Evolutionary conservation across 352 stramenopile species (phyloP), one percentile per base, ranked within the genome.

Genomic region (Pythium rhizo-oryzae): DNA sequence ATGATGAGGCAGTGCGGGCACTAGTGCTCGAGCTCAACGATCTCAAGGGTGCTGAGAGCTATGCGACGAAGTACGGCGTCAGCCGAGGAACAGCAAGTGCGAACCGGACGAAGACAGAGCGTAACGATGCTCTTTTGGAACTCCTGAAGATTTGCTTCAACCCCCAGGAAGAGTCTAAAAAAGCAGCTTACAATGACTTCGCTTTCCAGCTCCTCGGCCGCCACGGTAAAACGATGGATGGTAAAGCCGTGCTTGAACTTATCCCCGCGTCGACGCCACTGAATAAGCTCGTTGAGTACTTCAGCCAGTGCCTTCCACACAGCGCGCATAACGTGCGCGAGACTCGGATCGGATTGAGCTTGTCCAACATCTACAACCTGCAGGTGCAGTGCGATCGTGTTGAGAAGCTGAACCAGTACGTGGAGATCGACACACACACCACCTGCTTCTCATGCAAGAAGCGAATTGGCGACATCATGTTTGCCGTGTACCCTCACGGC

Each of bases 301-400:
- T 96, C 56, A 90, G 82, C 21, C 85, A 94, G 65, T 77, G 81
- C 13, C 74, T 96, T 57, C 88, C 88, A 13, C 74, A 93, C 59
- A 93, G 84, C 56, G 85, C 86, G 4, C 88, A 96, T 69, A 90
- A 94, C n/a, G 87, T 92, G 25, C 86, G 88, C 19, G 88, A 96
- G 59, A 85, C 82, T 60, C 88, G 79, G 61, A 90, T 96, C 33
- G 79, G 81, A 11, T 88, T 92, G 72, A 92, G 83, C 56, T 62
- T 96, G 62, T 94, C 85, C 50, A 96, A 96, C 75, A 85, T 96
- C 33, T 96, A 94, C 81, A 96, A 96, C 69, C 77, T 96, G 35
- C 88, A 96, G 70, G 86, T 96, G 46, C 88, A 96, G 70, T 96
- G 88, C 69, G 79, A 90, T 41, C 88, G 88, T 55, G 88, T 96